Evolutionary conservation across 83 land plant species (phyloP).

Genomic region (Picea engelmannii): DNA sequence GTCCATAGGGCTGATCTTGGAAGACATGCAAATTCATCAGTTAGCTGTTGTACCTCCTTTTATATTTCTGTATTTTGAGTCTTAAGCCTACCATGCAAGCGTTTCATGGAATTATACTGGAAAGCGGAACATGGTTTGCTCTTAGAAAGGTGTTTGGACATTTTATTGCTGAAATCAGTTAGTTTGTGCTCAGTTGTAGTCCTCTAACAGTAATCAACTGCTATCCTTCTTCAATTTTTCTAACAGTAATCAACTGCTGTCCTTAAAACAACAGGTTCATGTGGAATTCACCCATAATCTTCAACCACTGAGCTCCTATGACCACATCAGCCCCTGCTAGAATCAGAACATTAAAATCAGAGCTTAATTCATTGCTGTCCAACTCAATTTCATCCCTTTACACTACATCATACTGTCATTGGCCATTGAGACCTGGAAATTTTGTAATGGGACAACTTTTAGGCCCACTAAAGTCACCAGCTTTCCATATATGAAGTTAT

Average conservation of each 20-base stretch:
- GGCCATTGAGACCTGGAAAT: background rate
- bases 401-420: background rate
- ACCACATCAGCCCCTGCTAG: background rate
- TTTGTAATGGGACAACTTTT: background rate
- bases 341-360: background rate
- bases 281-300: background rate
- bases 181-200: background rate
- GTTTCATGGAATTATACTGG: background rate
- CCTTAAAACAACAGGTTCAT: background rate
- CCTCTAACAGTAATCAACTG: too few relatives aligned
- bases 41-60: background rate
- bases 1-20: background rate
- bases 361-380: background rate
- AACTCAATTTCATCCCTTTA: background rate
- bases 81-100: background rate
- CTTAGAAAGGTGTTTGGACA: background rate
- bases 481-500: background rate
- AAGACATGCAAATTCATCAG: background rate
- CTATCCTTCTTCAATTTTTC: too few relatives aligned
- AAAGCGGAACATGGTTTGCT: background rate
- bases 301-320: background rate
- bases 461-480: background rate
- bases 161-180: background rate
- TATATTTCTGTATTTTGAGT: background rate
- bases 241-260: background rate